Evolutionary conservation across 2,329 filamentous ascomycete genomes (phyloP).

Genomic region (Neopestalotiopsis sp.): DNA sequence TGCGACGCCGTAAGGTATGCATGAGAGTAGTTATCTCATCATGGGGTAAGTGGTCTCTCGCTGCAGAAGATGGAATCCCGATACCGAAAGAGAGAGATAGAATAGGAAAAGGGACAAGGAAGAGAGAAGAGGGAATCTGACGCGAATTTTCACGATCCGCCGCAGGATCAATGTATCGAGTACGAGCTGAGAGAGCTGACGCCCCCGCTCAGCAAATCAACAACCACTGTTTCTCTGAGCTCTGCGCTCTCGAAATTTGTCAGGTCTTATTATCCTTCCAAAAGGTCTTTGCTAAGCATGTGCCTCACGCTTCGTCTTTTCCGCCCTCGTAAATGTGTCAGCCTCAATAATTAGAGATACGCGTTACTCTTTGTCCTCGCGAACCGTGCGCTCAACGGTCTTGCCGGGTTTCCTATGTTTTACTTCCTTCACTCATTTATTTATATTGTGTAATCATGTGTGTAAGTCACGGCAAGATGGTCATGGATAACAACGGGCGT

Average conservation of each 20-base stretch:
- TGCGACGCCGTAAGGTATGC: constrained; percentile 4
- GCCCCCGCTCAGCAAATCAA: background rate
- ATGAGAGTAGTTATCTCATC: constrained; percentile 5
- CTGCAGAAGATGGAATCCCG: background rate
- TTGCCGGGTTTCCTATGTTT: no score
- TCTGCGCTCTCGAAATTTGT: background rate
- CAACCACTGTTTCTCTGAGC: background rate
- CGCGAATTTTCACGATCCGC: background rate
- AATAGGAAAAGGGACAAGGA: background rate
- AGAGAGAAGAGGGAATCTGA: background rate
- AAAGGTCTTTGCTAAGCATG: background rate
- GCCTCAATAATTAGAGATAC: background rate
- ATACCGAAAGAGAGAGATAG: background rate
- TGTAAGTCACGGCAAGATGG: no score
- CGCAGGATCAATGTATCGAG: background rate
- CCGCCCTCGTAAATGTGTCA: background rate
- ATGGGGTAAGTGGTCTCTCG: constrained; percentile 5
- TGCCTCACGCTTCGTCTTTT: background rate
- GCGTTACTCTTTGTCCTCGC: background rate
- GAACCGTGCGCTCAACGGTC: no score
- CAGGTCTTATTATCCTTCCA: background rate
- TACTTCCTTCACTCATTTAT: no score
- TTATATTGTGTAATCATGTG: no score
- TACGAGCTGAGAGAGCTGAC: constrained; percentile 17
- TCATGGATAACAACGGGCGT: no score